Evolutionary conservation across 768 basidiomycete genomes (phyloP), one percentile per base, ranked within the genome.

Genomic region (Epithele typhae): DNA sequence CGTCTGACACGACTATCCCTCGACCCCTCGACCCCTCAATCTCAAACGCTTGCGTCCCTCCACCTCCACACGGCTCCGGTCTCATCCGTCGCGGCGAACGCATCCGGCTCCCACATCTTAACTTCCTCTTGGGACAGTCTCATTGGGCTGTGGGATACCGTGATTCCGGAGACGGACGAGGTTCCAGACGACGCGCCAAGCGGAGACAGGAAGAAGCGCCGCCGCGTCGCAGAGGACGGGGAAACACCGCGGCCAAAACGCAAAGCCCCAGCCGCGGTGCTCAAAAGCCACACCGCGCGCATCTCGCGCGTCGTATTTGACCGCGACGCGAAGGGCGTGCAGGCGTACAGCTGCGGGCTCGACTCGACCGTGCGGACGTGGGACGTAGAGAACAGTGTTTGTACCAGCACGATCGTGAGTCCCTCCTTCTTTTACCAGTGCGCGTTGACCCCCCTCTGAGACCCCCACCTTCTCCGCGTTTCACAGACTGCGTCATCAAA

Each of bases 321-420:
- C 10, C 59, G 61, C 33, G 45, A 33, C 3, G 54, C 55, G 32
- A 72, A 66, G 15, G 49, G 33, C 35, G 18, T 52, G 41, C 60
- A 52, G 46, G 92, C 83, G 23, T 80, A 82, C 52, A 91, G 87
- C 55, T 85, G 84, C 59, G 88, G 90, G 0, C 90, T 91, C 60
- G 94, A 96, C 65, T 95, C 93, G 23, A 91, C 91, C 0, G 81
- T 97, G 5, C 74, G 92, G 19, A 69, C 75, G 2, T 99, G 95
- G 95, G 92, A 96, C 59, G 71, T 85, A 3, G 86, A 90, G 55
- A 75, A 71, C 32, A 91, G 87, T 2, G 66, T 90, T 5, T 92
- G 86, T 49, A 70, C 74, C 0, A 62, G 76, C 36, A 89, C 87
- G 1, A 79, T 88, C 37, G 87, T 90, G 53, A 49, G 83, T 70